These are phyloP conservation scores for Aspergillus udagawae DNA, from an alignment of 2,329 filamentous ascomycete species.

Conservation along the genomic window DNA sequence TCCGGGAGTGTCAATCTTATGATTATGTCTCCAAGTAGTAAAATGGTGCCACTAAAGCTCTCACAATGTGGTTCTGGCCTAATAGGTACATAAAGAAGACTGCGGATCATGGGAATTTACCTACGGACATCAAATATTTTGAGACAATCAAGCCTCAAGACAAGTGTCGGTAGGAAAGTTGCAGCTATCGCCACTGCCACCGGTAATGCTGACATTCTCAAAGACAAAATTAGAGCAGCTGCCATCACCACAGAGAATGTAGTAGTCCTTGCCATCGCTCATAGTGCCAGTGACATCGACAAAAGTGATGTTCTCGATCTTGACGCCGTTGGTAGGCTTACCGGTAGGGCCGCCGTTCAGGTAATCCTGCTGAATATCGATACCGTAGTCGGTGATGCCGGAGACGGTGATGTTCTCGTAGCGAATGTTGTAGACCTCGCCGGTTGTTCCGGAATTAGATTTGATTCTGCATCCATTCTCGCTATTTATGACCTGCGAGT, in stretches of 20 bases:
- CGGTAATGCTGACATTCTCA: conserved; percentile 33
- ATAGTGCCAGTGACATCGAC: conserved; percentile 35
- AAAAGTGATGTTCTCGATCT: conserved; percentile 33
- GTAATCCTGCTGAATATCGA: conserved; percentile 52
- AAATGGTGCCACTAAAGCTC: too few species aligned
- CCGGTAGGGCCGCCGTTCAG: conserved; percentile 45
- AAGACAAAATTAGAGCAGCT: conserved; percentile 38
- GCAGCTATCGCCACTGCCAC: conserved; percentile 27
- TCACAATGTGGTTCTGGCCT: too few species aligned
- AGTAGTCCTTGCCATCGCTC: conserved; percentile 34
- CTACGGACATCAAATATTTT: too few species aligned
- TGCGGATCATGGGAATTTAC: too few species aligned
- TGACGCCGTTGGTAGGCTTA: conserved; percentile 36
- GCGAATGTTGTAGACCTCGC: conserved; percentile 39
- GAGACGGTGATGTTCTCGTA: conserved; percentile 47
- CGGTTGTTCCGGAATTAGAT: conserved; percentile 37
- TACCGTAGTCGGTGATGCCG: conserved; percentile 47
- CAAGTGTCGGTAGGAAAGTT: conserved; percentile 13
- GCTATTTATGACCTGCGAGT: conserved; percentile 26
- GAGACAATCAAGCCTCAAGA: too few species aligned
- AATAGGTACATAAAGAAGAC: too few species aligned
- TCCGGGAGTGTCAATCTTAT: too few species aligned
- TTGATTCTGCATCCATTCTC: conserved; percentile 38
- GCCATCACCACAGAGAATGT: conserved; percentile 36
- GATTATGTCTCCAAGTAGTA: too few species aligned